Conservation (phyloP, 805 yeast species). For the Clavispora fructus region DNA sequence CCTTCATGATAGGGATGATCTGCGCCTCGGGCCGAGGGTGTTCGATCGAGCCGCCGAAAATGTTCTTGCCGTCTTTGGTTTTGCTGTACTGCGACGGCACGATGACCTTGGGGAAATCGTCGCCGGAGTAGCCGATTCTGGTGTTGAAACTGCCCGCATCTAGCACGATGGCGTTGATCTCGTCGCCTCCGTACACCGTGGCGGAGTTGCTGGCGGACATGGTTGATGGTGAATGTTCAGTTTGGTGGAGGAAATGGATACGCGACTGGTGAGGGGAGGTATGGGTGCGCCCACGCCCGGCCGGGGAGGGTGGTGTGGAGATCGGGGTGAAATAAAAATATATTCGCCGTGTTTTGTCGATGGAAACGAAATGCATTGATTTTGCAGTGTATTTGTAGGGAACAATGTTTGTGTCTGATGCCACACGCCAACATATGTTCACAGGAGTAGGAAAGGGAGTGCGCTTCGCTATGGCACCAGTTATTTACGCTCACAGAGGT, state of each 20-base stretch:
- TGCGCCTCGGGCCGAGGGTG: slow-evolving; percentile 49
- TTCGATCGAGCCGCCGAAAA: slow-evolving; percentile 40
- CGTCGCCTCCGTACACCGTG: slow-evolving; percentile 51
- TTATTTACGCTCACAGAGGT: too few species aligned
- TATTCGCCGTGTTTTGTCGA: too few species aligned
- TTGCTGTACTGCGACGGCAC: slow-evolving; percentile 63
- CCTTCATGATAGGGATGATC: slow-evolving; percentile 53
- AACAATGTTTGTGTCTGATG: too few species aligned
- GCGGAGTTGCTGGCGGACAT: slow-evolving; percentile 14
- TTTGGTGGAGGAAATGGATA: not conserved
- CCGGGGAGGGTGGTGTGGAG: too few species aligned
- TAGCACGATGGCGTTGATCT: slow-evolving; percentile 82
- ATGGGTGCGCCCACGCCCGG: not conserved
- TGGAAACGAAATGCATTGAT: too few species aligned
- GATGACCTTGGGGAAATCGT: slow-evolving; percentile 74
- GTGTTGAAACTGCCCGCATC: slow-evolving; percentile 88
- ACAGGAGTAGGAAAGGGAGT: too few species aligned
- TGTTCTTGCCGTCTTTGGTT: slow-evolving; percentile 14
- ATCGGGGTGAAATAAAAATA: too few species aligned
- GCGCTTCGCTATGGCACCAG: too few species aligned
- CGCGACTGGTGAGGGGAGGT: not conserved
- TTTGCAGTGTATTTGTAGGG: too few species aligned
- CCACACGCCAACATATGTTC: too few species aligned
- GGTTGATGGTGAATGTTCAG: not conserved
- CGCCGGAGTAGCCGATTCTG: slow-evolving; percentile 88